Evolutionary conservation across 148 eudicot species (phyloP).

Genomic region (Nepenthes mirabilis): DNA sequence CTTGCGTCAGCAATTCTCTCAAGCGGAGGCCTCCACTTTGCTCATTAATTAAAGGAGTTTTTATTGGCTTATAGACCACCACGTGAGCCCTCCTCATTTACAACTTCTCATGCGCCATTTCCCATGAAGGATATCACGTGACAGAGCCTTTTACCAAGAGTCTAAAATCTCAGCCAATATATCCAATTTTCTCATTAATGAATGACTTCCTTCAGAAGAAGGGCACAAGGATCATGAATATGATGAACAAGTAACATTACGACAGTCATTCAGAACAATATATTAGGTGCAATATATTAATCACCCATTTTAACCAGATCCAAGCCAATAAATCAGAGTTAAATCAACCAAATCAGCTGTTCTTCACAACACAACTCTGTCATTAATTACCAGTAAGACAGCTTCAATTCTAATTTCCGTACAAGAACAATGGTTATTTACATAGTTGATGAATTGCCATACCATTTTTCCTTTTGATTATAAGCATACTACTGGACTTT

Average conservation of each 20-base stretch:
- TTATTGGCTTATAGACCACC: background rate
- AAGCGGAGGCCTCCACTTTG: no score
- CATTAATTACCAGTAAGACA: conserved; percentile 1
- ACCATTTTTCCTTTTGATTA: background rate
- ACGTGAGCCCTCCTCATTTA: background rate
- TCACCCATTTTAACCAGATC: conserved; percentile 10
- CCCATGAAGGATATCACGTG: conserved; percentile 33
- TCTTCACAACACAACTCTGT: conserved; percentile 3
- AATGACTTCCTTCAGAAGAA: no score
- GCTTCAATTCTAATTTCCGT: conserved; percentile 4
- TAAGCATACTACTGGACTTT: background rate
- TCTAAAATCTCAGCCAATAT: conserved; percentile 27
- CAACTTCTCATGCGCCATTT: conserved; percentile 18
- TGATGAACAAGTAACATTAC: no score
- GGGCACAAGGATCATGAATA: no score
- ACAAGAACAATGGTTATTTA: conserved; percentile 1
- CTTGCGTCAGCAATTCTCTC: no score
- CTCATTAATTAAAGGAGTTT: background rate
- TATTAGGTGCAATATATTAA: background rate
- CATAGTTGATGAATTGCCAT: background rate
- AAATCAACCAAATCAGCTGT: conserved; percentile 1
- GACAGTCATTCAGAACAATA: no score
- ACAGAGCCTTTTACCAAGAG: conserved; percentile 18
- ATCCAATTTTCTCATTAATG: background rate
- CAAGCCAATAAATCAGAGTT: conserved; percentile 1